phyloP scores from a whole-genome alignment of 2,329 filamentous ascomycete genomes.

The Aspergillus brunneoviolaceus region DNA sequence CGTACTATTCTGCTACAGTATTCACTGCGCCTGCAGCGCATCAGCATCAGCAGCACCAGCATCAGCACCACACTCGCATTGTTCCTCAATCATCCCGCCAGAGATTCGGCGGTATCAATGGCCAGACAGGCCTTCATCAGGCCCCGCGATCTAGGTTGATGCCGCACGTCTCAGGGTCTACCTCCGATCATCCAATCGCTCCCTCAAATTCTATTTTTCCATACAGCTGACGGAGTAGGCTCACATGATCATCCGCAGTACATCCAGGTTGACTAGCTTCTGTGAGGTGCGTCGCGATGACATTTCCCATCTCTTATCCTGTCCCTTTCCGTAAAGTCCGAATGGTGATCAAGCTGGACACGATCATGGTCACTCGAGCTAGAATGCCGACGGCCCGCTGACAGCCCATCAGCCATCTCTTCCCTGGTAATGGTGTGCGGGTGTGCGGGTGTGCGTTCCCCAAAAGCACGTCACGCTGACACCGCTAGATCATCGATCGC shows the following conservation, averaged over 20 bases:
- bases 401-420: neutral
- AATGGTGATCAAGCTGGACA: slow-evolving; percentile 33
- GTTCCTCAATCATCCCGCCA: slow-evolving; percentile 5
- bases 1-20: neutral
- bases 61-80: slow-evolving; percentile 9
- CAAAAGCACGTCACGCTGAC: slow-evolving; percentile 11
- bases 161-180: slow-evolving; percentile 6
- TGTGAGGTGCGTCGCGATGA: slow-evolving; percentile 14
- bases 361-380: slow-evolving; percentile 20
- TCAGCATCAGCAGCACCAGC: neutral
- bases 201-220: neutral
- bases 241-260: slow-evolving; percentile 23
- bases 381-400: slow-evolving; percentile 2
- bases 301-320: slow-evolving; percentile 11
- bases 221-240: slow-evolving; percentile 10
- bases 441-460: neutral
- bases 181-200: slow-evolving; percentile 7
- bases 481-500: slow-evolving; percentile 19
- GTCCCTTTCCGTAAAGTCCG: slow-evolving; percentile 33
- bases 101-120: slow-evolving; percentile 4
- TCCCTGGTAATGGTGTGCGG: neutral
- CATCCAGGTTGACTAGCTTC: slow-evolving; percentile 9
- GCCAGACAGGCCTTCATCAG: neutral
- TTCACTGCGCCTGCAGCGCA: slow-evolving; percentile 6
- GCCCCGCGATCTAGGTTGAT: slow-evolving; percentile 2